These are phyloP conservation scores for Triticum dicoccoides DNA, from an alignment of 176 grass and related monocot species.

Conservation along the genomic window DNA sequence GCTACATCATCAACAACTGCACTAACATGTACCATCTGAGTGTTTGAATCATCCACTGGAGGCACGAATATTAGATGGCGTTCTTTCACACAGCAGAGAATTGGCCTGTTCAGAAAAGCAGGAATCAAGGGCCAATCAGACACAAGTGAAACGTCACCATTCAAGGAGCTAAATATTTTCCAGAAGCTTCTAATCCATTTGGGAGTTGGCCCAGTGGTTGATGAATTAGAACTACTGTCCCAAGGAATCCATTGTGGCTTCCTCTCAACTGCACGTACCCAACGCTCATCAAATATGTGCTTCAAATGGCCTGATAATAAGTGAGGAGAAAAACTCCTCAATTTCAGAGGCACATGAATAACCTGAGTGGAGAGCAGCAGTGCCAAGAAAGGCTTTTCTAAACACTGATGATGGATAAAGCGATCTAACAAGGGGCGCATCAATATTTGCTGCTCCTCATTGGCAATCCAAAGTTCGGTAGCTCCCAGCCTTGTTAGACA, in stretches of 20 bases:
- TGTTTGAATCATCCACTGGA: constrained; percentile 46
- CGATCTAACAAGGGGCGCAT: constrained; percentile 71
- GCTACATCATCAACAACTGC: constrained; percentile 19
- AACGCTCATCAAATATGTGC: constrained; percentile 60
- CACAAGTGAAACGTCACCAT: constrained; percentile 76
- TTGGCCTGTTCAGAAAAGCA: constrained; percentile 62
- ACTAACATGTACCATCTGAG: constrained; percentile 17
- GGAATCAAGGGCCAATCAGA: constrained; percentile 94
- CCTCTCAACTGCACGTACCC: constrained; percentile 47
- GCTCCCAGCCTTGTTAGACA: constrained; percentile 68
- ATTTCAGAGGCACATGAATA: constrained; percentile 74
- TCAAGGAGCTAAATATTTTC: constrained; percentile 64
- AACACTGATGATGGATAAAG: constrained; percentile 88
- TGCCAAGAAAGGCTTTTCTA: constrained; percentile 70
- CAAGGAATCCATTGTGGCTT: constrained; percentile 72
- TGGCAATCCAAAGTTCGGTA: constrained; percentile 89
- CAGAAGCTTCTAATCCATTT: constrained; percentile 94
- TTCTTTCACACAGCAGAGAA: constrained; percentile 76
- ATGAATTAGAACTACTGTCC: constrained; percentile 53
- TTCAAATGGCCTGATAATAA: constrained; percentile 77
- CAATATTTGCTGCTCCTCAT: constrained; percentile 77
- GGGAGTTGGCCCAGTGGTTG: constrained; percentile 50
- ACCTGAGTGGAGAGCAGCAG: constrained; percentile 67
- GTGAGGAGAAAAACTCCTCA: constrained; percentile 73
- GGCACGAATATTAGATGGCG: constrained; percentile 78